Base-by-base conservation (phyloP, 2,329 filamentous ascomycete species). In the Aspergillus felis region DNA sequence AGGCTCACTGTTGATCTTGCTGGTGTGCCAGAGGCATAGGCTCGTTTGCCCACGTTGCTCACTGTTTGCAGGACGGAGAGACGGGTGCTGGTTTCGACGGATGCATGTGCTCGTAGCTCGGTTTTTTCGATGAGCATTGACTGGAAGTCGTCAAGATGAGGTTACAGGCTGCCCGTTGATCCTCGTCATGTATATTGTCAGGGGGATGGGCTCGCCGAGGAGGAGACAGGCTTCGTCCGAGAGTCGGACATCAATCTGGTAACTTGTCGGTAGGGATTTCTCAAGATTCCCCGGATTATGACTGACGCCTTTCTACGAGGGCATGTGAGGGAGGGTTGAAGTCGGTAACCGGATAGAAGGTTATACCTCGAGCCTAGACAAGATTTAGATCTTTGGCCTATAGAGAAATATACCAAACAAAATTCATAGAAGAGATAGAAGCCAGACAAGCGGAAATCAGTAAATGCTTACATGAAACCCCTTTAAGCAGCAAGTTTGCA, bases 61-160 rank as follows among this genome's bases (percentile, higher is more conserved):
- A 59, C 53, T 5, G 58, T 66, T 42, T 65, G 63, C n/a, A 65
- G 48, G 17, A 65, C 51, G n/a, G 52, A 55, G 22, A 50, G 56
- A 3, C 51, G 53, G 3, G 54, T 59, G 20, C 42, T 47, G 4
- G 50, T 51, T 20, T 64, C 57, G 3, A 28, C 27, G 9, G 12
- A 25, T 3, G 57, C 59, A 25, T 41, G 50, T 6, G 49, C 56
- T 50, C 53, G 58, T 3, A 62, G 54, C 17, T 65, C 44, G 10
- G 62, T 65, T 5, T 49, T 61, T 51, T 65, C 63, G 4, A 64
- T 41, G 12, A 66, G 53, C 63, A 65, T 61, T 6, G 62, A 53
- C 22, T 66, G 64, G 22, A 66, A 65, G 27, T 59, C 57, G 27
- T 56, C 17, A 65, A 22, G 3, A 49, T 27, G 32, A 62, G 25